These are phyloP conservation scores for Cladorrhinum sp. DNA, from an alignment of 2,329 filamentous ascomycete genomes.

Conservation along the genomic window DNA sequence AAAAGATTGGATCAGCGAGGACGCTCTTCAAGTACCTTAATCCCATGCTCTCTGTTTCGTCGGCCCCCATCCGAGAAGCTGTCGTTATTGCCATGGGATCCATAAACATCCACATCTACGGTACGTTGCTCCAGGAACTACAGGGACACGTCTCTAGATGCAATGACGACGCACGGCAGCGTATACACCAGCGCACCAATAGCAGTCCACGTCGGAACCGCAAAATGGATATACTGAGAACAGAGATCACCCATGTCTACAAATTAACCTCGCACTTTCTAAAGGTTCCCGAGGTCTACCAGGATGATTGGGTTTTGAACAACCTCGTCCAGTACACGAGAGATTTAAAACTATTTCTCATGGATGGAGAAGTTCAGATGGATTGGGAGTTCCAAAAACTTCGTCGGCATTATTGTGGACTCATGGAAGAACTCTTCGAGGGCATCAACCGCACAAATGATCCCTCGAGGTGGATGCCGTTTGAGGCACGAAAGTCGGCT, in stretches of 20 bases:
- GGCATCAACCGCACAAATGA: constrained; percentile 83
- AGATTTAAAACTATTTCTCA: constrained; percentile 89
- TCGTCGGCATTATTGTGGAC: constrained; percentile 86
- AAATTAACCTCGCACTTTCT: constrained; percentile 90
- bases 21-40: constrained; percentile 90
- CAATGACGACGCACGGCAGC: constrained; percentile 81
- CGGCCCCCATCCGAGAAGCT: constrained; percentile 79
- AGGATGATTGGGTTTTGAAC: constrained; percentile 85
- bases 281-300: constrained; percentile 71
- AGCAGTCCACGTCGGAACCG: constrained; percentile 79
- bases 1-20: constrained; percentile 82
- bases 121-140: constrained; percentile 82
- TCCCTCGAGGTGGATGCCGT: constrained; percentile 91
- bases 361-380: constrained; percentile 90
- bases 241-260: constrained; percentile 94
- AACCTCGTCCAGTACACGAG: constrained; percentile 89
- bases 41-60: constrained; percentile 76
- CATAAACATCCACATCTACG: constrained; percentile 92
- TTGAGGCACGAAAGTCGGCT: constrained; percentile 90
- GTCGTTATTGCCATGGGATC: constrained; percentile 90
- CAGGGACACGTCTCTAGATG: constrained; percentile 83
- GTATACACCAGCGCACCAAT: constrained; percentile 81
- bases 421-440: constrained; percentile 90
- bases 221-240: constrained; percentile 81
- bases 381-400: constrained; percentile 93